Evolutionary conservation across 2,329 filamentous ascomycete genomes (phyloP).

Genomic region (Pseudogymnoascus sp.): DNA sequence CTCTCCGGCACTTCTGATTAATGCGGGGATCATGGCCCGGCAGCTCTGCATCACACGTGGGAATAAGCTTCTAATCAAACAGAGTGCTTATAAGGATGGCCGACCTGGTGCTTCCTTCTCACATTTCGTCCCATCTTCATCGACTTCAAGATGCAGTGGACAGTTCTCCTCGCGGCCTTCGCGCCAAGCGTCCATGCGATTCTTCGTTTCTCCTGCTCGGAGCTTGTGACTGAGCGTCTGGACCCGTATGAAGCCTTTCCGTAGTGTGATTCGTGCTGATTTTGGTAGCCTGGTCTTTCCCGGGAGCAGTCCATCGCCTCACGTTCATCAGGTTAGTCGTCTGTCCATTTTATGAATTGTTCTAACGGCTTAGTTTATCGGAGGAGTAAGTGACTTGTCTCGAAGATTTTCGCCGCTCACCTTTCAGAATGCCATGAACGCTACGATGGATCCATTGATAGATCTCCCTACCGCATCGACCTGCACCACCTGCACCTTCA

Average conservation of each 20-base stretch:
- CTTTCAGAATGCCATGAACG: slow-evolving; percentile 33
- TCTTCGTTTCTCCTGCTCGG: slow-evolving; percentile 17
- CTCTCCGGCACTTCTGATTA: neutral
- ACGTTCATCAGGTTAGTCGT: slow-evolving; percentile 18
- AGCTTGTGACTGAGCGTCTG: slow-evolving; percentile 19
- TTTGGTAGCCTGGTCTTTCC: slow-evolving; percentile 14
- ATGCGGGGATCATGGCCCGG: neutral
- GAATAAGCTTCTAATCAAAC: neutral
- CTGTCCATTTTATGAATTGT: neutral
- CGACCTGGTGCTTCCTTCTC: neutral
- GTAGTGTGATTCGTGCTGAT: neutral
- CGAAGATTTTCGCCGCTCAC: neutral
- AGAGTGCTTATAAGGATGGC: neutral
- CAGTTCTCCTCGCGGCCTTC: slow-evolving; percentile 9
- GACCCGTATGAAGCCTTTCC: slow-evolving; percentile 12
- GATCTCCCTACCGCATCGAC: slow-evolving; percentile 24
- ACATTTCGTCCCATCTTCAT: neutral
- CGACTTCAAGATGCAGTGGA: slow-evolving; percentile 12
- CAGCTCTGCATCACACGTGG: neutral
- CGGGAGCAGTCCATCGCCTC: slow-evolving; percentile 13
- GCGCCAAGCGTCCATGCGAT: slow-evolving; percentile 12
- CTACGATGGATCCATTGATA: slow-evolving; percentile 29
- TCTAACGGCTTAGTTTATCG: neutral
- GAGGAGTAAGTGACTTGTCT: neutral
- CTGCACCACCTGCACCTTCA: slow-evolving; percentile 30